Base-by-base conservation (phyloP, 73 alveolate species). In the Effrenium voratum region DNA sequence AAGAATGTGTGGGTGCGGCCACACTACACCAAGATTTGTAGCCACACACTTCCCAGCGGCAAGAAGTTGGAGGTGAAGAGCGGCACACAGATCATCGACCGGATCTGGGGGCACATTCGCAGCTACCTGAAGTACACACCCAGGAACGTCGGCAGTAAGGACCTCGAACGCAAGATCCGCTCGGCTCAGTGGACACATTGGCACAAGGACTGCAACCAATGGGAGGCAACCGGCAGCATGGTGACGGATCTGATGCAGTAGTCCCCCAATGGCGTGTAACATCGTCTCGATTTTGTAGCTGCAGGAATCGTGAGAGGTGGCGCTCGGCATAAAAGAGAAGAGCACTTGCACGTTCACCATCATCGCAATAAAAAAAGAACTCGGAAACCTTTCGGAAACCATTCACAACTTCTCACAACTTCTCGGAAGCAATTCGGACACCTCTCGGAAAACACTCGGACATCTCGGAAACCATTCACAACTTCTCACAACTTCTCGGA, bases 51-150 rank as follows among this genome's bases (percentile, higher is more conserved):
- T 5, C 83, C 94, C 34, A 43, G 8, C n/a, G 66, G 66, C 32
- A 28, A 57, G 82, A 3, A 1, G 3, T 0, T 86, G 28, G 41
- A 5, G 24, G 94, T 86, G 16, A 60, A 59, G 68, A 24, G 49
- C 34, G 94, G 94, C 43, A 28, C 94, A 6, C 94, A 86, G 49
- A 60, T 86, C 63, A 86, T 86, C 46, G 94, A 86, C 77, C 82
- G 94, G 3, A 59, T 57, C 47, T 86, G 94, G 94, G 68, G 68
- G 1, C 66, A 59, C 34, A 22, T 86, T 2, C 80, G 94, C 5
- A 4, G 28, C 28, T 45, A 40, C 55, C 26, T 85, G 47, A 55
- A 41, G 38, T 2, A 59, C 66, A 34, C 83, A 15, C 44, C 57
- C 28, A 50, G 94, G 5, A 32, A 66, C 15, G 41, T n/a, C 10